phyloP scores from a whole-genome alignment of 2,329 filamentous ascomycete genomes.

The Diplocarpon mali region DNA sequence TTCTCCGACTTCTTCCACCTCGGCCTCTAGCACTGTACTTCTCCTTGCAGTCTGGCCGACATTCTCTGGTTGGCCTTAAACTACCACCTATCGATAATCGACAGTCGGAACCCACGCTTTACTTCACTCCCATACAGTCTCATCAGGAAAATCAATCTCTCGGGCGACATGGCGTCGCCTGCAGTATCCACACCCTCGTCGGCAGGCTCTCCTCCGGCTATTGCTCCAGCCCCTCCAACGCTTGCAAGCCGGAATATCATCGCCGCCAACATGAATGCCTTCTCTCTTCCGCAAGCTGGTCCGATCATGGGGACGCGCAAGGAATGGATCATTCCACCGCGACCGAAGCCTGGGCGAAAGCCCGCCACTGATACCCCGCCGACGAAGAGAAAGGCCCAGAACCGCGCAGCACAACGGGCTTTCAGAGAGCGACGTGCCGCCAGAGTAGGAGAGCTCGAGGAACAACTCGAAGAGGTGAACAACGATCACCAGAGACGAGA shows the following conservation, averaged over 20 bases:
- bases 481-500: slow-evolving; percentile 46
- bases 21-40: no score
- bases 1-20: no score
- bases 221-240: slow-evolving; percentile 24
- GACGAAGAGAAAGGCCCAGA: slow-evolving; percentile 90
- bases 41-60: no score
- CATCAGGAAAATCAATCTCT: no score
- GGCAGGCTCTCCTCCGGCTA: slow-evolving; percentile 28
- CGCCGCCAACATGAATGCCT: slow-evolving; percentile 13
- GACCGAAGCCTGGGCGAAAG: slow-evolving; percentile 85
- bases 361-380: slow-evolving; percentile 86
- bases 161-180: slow-evolving; percentile 28
- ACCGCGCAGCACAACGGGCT: slow-evolving; percentile 79
- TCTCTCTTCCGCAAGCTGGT: slow-evolving; percentile 26
- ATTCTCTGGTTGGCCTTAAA: no score
- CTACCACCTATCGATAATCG: no score
- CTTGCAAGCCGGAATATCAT: slow-evolving; percentile 28
- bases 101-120: no score
- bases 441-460: slow-evolving; percentile 66
- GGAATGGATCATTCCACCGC: slow-evolving; percentile 77
- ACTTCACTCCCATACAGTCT: no score
- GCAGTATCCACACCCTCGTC: slow-evolving; percentile 30
- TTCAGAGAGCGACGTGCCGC: slow-evolving; percentile 83
- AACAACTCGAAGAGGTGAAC: slow-evolving; percentile 51
- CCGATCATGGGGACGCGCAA: slow-evolving; percentile 56